Base-by-base conservation (phyloP, 345 rosid genomes). In the Rubroshorea leprosula region DNA sequence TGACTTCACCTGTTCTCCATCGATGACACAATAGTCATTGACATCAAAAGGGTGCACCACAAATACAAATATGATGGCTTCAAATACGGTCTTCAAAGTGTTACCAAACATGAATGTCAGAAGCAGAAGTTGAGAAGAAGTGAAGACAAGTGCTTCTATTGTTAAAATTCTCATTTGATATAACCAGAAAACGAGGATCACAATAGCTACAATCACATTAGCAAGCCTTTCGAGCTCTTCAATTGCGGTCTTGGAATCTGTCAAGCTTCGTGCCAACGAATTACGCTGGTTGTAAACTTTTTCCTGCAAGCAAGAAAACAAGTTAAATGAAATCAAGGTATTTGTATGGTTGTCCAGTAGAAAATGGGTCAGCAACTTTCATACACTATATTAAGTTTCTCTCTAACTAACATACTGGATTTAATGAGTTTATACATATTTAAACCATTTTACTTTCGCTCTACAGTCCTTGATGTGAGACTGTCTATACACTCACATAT, bases 11-110 rank as follows among this genome's bases (percentile, higher is more conserved):
- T 83, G 87, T 24, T 77, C 76, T 66, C 89, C 96, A 27, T 86
- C 95, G 16, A 89, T 67, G 25, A 89, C 89, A 11, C 91, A 86
- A 17, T 91, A 83, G 46, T 86, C 95, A 1, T 90, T 91, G 0
- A 89, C 91, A 63, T 89, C 91, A 47, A 68, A 89, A 18, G 90
- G 96, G 57, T 89, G 94, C 90, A 86, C 82, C 59, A 89, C 75
- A 46, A 89, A 89, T 25, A 86, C 94, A 56, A 89, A 89, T 39
- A 89, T 74, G 64, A 89, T 86, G 64, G 96, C 87, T 8, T 27
- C 31, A 27, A 27, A 27, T 27, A 27, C 31, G 31, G 5, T 27
- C 31, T 27, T 27, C 31, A 21, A 18, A 16, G 51, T 47, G 51
- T 79, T 79, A 6, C 88, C 80, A 43, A 79, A 82, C 62, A 82